Evolutionary conservation across 2,329 filamentous ascomycete genomes (phyloP), one percentile per base, ranked within the genome.

Genomic region (Colletotrichum acutatum): DNA sequence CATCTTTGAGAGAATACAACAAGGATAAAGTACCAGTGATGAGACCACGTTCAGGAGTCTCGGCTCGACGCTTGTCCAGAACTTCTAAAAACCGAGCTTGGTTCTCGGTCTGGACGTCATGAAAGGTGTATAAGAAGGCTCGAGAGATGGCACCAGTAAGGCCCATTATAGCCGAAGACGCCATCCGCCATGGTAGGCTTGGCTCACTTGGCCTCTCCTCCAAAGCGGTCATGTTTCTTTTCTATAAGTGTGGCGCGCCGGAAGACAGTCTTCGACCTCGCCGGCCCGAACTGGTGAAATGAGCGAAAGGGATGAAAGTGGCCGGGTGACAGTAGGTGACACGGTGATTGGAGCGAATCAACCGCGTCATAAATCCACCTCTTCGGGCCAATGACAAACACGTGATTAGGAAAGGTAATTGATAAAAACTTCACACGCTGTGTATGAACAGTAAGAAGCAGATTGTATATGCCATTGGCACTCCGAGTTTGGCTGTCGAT

Each of bases 121-220:
- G 97, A 74, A 96, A 82, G 0, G 90, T 90, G 76, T 91, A 93
- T 56, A 98, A 84, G 79, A 98, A 98, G 2, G 85, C 87, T 74
- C 94, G 90, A 69, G 91, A 94, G 7, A 97, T 76, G 32, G 91
- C 83, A 60, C 92, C 93, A 0, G 94, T 92, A 12, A 92, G 82
- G 77, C 93, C 92, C 88, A 98, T 94, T 49, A 93, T 89, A 74
- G 91, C 84, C 64, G 91, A 87, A n/a, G 95, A 97, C 46, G 89
- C 89, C 68, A 91, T 83, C 75, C 94, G 92, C 93, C 93, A 95
- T 82, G 90, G 85, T 71, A 92, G 83, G 78, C 89, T 89, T 34
- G 91, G 91, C 81, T 87, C 83, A 70, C 78, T 77, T 30, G 77
- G 79, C 57, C 74, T 76, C 62, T 52, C 63, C 42, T 67, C 64